phyloP scores from a whole-genome alignment of 2,329 filamentous ascomycete species.

The Venturia aucupariae region DNA sequence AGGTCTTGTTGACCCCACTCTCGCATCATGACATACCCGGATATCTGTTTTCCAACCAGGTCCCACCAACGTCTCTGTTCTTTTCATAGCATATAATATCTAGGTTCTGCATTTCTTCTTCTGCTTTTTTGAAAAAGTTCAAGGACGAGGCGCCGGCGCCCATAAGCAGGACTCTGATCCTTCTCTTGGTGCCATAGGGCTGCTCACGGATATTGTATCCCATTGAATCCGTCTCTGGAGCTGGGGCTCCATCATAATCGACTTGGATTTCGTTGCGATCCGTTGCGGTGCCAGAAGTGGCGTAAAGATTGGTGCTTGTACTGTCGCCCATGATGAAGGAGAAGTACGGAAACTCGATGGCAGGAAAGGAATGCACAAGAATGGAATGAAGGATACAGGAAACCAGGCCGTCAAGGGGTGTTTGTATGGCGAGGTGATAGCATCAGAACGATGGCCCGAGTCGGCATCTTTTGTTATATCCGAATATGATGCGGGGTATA shows the following conservation, averaged over 20 bases:
- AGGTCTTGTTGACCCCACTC: background rate
- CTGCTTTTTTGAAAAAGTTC: constrained; percentile 36
- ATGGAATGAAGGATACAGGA: background rate
- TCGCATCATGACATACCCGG: constrained; percentile 15
- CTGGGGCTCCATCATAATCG: constrained; percentile 17
- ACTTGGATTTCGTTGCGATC: background rate
- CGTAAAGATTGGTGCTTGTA: constrained; percentile 6
- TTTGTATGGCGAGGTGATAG: background rate
- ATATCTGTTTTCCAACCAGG: constrained; percentile 23
- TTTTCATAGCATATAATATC: constrained; percentile 32
- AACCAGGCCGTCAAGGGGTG: background rate
- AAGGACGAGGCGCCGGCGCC: constrained; percentile 34
- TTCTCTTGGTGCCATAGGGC: constrained; percentile 34
- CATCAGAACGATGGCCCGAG: background rate
- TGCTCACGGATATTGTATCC: constrained; percentile 36
- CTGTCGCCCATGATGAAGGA: background rate
- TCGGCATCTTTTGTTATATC: background rate
- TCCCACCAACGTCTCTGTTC: constrained; percentile 29
- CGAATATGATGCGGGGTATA: background rate
- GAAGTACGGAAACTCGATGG: background rate
- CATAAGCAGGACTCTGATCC: constrained; percentile 33
- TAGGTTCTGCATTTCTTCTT: constrained; percentile 33
- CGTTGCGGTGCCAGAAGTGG: constrained; percentile 7
- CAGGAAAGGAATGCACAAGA: background rate
- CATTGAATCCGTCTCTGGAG: constrained; percentile 29